Evolutionary conservation across 306 rosid genomes (phyloP).

Genomic region (Nissolia schottii): DNA sequence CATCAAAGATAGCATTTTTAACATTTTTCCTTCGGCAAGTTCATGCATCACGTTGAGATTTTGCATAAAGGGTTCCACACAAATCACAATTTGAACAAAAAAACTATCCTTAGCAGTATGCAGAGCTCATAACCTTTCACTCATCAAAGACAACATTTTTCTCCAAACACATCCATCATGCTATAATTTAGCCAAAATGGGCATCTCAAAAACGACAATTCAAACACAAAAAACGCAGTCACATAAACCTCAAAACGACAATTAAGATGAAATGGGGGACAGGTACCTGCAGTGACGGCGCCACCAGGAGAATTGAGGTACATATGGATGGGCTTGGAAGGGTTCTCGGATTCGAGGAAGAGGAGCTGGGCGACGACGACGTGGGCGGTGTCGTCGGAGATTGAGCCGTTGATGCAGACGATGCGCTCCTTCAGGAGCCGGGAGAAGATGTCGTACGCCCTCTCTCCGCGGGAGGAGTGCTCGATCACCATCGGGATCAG

Average conservation of each 20-base stretch:
- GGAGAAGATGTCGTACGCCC: conserved; percentile 97
- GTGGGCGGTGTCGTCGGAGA: conserved; percentile 90
- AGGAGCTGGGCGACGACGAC: conserved; percentile 98
- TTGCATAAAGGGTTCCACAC: not conserved
- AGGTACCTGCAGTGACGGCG: conserved; percentile 81
- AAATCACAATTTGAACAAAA: not conserved
- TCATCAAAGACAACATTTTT: not conserved
- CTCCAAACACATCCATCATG: not conserved
- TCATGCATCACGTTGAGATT: not conserved
- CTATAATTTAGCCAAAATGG: not conserved
- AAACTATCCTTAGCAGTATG: too few species aligned
- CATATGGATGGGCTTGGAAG: conserved; percentile 85
- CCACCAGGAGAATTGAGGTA: conserved; percentile 98
- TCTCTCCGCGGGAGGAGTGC: conserved; percentile 92
- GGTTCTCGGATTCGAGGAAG: conserved; percentile 92
- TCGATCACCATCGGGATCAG: conserved; percentile 93
- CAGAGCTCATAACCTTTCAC: not conserved
- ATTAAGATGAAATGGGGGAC: not conserved
- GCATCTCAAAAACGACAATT: not conserved
- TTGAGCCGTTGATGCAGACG: conserved; percentile 88
- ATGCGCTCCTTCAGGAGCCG: conserved; percentile 97
- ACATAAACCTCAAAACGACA: not conserved
- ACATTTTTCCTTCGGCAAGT: not conserved
- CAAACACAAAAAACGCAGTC: not conserved
- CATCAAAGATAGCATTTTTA: too few species aligned